Base-by-base conservation (phyloP, 176 grass and related monocot genomes). In the Themeda triandra region DNA sequence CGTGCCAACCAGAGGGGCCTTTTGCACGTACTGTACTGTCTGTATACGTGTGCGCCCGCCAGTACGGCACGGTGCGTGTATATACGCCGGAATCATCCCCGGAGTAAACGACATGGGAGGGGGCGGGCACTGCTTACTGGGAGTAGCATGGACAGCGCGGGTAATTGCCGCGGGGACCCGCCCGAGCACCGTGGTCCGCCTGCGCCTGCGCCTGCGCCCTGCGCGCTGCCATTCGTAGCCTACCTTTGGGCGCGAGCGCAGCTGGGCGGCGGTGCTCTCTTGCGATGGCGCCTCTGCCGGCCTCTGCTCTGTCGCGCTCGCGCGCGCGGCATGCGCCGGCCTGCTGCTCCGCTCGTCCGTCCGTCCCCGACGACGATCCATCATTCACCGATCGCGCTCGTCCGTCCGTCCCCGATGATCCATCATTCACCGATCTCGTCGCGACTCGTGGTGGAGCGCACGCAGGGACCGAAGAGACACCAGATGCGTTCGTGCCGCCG, bases 401-500 rank as follows among this genome's bases (percentile, higher is more conserved):
- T 31, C 19, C 44, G 81, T 19, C 14, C 40, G 35, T 36, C 51
- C 17, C 51, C 32, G 32, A 33, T 4, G 25, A 7, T 6, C 12
- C 13, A 46, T 15, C 45, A 25, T 49, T 13, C 21, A 7, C 41
- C 28, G 49, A 13, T 5, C 29, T 36, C 60, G 69, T 80, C 69
- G 15, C 87, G 81, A 75, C 33, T n/a, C n/a, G n/a, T n/a, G n/a
- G n/a, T n/a, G n/a, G n/a, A n/a, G 82, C 32, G 87, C 76, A 40
- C 37, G 37, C 42, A 9, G 42, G 78, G 31, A 81, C 63, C 78
- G 19, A 80, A 66, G 78, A 13, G 81, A 66, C 81, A 88, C 46
- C 48, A 49, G 76, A 85, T 85, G 76, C 87, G 82, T 19, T 36
- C 60, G 69, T 80, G 76, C 48, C 87, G 81, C 81, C 35, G 82